Evolutionary conservation across 108 stramenopile genomes (phyloP).

Genomic region (Cyclotella atomus): DNA sequence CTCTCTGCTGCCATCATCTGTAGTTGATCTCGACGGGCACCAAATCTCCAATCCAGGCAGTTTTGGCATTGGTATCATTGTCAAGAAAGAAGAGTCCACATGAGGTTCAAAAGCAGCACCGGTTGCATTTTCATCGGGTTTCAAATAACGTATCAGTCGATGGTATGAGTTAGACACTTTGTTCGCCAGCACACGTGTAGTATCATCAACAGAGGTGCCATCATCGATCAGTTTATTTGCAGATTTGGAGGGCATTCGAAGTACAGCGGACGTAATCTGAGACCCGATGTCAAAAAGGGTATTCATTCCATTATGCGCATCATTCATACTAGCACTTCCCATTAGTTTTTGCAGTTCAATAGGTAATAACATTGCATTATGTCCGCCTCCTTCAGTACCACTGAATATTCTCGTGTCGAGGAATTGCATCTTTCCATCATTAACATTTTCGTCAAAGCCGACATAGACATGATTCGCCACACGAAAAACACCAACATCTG

Average conservation of each 20-base stretch:
- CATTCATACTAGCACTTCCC: slow-evolving; percentile 13
- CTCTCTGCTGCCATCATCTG: not conserved
- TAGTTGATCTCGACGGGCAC: slow-evolving; percentile 26
- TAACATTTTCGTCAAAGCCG: slow-evolving; percentile 45
- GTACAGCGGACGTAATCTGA: slow-evolving; percentile 50
- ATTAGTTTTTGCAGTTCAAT: slow-evolving; percentile 40
- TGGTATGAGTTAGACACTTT: slow-evolving; percentile 47
- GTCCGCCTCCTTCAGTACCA: not conserved
- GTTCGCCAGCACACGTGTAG: not conserved
- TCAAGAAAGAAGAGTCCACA: slow-evolving; percentile 47
- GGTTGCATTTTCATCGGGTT: slow-evolving; percentile 15
- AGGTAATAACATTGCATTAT: slow-evolving; percentile 16
- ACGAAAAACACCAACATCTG: slow-evolving; percentile 44
- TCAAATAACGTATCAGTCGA: slow-evolving; percentile 45
- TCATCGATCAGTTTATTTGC: slow-evolving; percentile 42
- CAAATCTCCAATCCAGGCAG: slow-evolving; percentile 51
- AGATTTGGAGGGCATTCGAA: slow-evolving; percentile 32
- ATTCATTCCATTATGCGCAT: slow-evolving; percentile 40
- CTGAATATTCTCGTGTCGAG: slow-evolving; percentile 24
- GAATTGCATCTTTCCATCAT: slow-evolving; percentile 43
- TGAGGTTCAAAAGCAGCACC: slow-evolving; percentile 37
- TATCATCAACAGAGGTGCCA: slow-evolving; percentile 2
- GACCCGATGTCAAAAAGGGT: slow-evolving; percentile 41
- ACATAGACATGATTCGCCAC: slow-evolving; percentile 37
- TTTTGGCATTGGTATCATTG: slow-evolving; percentile 49